A percentile compares a stretch with the other conserved stretches of the same genome.
These are phyloP conservation scores for Colletotrichum salicis DNA, from an alignment of 2,329 filamentous ascomycete genomes.

Conservation along the genomic window DNA sequence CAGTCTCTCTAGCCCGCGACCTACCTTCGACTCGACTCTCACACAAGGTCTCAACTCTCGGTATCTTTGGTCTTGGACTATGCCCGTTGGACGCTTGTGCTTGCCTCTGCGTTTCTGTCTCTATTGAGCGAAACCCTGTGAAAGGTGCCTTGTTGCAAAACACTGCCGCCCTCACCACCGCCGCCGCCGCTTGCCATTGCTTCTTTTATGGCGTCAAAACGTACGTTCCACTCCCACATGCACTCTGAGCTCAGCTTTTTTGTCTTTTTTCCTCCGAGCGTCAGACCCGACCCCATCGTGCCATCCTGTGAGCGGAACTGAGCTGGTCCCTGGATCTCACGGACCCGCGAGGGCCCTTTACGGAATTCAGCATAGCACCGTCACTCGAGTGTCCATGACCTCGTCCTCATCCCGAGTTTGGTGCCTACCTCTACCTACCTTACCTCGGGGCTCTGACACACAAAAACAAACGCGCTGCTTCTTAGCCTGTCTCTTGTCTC, in stretches of 20 bases:
- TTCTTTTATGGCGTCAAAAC: constrained; percentile 39
- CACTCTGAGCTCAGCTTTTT: constrained; percentile 18
- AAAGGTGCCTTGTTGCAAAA: constrained; percentile 20
- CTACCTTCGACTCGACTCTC: background rate
- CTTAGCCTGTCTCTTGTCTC: constrained; percentile 6
- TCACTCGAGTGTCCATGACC: constrained; percentile 5
- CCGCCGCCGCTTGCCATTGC: constrained; percentile 20
- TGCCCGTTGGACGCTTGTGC: constrained; percentile 34
- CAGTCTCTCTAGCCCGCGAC: background rate
- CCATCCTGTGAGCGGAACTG: background rate
- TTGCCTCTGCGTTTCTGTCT: constrained; percentile 15
- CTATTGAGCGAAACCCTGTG: constrained; percentile 1
- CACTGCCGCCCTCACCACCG: background rate
- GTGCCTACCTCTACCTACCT: constrained; percentile 1
- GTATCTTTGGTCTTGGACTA: constrained; percentile 7
- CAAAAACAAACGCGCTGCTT: constrained; percentile 31
- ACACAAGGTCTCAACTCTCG: background rate
- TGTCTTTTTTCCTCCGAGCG: constrained; percentile 13
- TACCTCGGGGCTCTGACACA: constrained; percentile 1
- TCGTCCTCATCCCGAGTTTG: constrained; percentile 10
- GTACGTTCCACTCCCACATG: constrained; percentile 29
- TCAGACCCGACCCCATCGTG: background rate
- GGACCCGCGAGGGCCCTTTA: constrained; percentile 25
- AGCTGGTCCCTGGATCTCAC: constrained; percentile 18
- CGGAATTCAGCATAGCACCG: constrained; percentile 3